Base-by-base conservation (phyloP, 2,329 filamentous ascomycete genomes). In the Ophiostoma sp. region DNA sequence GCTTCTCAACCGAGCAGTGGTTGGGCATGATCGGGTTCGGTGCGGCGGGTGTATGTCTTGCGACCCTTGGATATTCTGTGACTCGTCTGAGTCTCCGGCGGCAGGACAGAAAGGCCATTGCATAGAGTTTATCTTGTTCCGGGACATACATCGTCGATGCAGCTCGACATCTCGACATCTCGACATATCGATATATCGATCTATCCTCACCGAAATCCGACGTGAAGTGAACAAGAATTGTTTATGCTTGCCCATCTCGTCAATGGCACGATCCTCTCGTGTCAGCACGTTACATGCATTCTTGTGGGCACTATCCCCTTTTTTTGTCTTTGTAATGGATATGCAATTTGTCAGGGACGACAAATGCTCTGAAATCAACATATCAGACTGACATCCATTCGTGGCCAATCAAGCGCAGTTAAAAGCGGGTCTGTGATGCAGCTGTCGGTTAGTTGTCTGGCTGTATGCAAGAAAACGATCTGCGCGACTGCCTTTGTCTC, bases 1-100 rank as follows among this genome's bases (percentile, higher is more conserved):
- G 74, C 33, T 73, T 71, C n/a, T 72, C 76, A 8, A 68, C 72
- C 1, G 69, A 75, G 36, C 44, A 52, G 15, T 81, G 79, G 79
- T 69, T 73, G 64, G 77, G 76, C 1, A 76, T 76, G 0, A 79
- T 80, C 68, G 74, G 76, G 6, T 81, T 77, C 66, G 73, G 75
- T 0, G 79, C 76, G 11, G 75, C 74, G 15, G 75, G 75, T 1
- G 69, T 80, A 23, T 66, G 75, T 15, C n/a, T 77, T 2, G 77
- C 39, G 0, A 20, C 54, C 1, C 27, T 62, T 20, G 57, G 57
- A 5, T 62, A 17, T 62, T 62, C 13, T 6, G 27, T 33, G 15
- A 17, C 57, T 31, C 57, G 57, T 8, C 13, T 31, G 11, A 62
- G 57, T 33, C 57, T 57, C 10, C 27, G n/a, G n/a, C 52, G 52